Conservation (phyloP, 768 basidiomycete species). For the Astraeus odoratus region DNA sequence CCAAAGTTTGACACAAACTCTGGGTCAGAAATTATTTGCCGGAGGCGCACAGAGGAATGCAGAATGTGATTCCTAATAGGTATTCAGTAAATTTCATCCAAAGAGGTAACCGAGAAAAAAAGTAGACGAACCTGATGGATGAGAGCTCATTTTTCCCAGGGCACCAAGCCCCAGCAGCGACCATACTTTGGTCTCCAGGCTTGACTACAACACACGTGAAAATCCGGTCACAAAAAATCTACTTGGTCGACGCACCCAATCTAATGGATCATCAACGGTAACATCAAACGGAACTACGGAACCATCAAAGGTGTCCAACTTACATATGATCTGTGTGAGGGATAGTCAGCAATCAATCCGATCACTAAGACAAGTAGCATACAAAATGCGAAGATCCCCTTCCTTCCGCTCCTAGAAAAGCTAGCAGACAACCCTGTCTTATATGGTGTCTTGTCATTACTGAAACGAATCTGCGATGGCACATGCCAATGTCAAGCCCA, state of each 20-base stretch:
- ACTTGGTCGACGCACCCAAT: conserved; percentile 12
- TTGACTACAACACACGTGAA: conserved; percentile 39
- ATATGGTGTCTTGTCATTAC: conserved; percentile 94
- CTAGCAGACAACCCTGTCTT: conserved; percentile 76
- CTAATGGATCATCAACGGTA: conserved; percentile 7
- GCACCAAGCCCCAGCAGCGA: conserved; percentile 80
- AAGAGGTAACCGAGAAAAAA: background rate
- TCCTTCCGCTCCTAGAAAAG: conserved; percentile 84
- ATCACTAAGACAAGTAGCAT: conserved; percentile 24
- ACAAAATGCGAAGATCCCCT: conserved; percentile 87
- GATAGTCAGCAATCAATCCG: conserved; percentile 2
- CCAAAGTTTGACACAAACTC: conserved; percentile 79
- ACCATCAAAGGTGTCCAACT: conserved; percentile 1
- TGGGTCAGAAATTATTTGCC: conserved; percentile 56
- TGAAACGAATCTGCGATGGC: conserved; percentile 65
- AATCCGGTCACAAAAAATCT: background rate
- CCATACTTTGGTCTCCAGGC: conserved; percentile 57
- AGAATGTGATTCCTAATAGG: conserved; percentile 51
- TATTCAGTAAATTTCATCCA: background rate
- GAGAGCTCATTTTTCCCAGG: conserved; percentile 74
- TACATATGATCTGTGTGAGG: conserved; percentile 19
- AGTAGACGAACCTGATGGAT: conserved; percentile 50
- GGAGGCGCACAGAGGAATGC: conserved; percentile 53
- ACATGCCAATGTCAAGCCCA: conserved; percentile 1
- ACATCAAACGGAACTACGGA: background rate